These are phyloP conservation scores for Saccharum officinarum DNA, from an alignment of 176 grass and related monocot species.

Conservation along the genomic window DNA sequence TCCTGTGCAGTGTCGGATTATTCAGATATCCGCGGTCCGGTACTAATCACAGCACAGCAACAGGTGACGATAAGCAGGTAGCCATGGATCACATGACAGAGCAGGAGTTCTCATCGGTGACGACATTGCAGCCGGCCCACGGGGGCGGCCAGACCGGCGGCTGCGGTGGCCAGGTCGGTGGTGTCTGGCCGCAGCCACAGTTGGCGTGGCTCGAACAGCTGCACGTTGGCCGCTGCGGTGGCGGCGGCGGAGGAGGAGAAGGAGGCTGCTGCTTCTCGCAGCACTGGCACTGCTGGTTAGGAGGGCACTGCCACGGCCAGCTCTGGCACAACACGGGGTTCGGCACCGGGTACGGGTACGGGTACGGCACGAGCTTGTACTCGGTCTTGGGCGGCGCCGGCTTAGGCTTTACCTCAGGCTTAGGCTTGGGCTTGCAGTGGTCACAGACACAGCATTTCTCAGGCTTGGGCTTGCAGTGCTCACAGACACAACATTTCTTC, in stretches of 20 bases:
- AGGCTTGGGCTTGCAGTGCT: no score
- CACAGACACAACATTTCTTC: no score
- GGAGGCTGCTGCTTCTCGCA: not conserved
- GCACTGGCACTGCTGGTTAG: not conserved
- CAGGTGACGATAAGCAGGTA: not conserved
- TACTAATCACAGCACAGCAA: no score
- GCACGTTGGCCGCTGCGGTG: not conserved
- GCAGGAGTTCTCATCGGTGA: not conserved
- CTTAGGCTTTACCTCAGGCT: not conserved
- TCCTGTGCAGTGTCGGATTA: no score
- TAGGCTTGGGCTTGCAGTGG: no score
- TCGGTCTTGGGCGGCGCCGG: not conserved
- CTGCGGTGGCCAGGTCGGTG: not conserved
- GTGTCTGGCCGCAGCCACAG: not conserved
- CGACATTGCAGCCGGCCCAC: not conserved
- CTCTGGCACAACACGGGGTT: not conserved
- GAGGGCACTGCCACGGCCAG: not conserved
- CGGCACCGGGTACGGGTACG: not conserved
- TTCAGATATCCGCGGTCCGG: no score
- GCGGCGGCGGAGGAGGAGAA: not conserved
- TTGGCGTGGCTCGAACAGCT: not conserved
- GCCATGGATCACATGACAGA: slow-evolving; percentile 5
- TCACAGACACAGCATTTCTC: no score
- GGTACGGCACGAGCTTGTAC: not conserved
- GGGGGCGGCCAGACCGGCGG: not conserved